A percentile compares a stretch with the other conserved stretches of the same genome.
Evolutionary conservation across 768 basidiomycete genomes (phyloP).

Genomic region (Mycena floridula): DNA sequence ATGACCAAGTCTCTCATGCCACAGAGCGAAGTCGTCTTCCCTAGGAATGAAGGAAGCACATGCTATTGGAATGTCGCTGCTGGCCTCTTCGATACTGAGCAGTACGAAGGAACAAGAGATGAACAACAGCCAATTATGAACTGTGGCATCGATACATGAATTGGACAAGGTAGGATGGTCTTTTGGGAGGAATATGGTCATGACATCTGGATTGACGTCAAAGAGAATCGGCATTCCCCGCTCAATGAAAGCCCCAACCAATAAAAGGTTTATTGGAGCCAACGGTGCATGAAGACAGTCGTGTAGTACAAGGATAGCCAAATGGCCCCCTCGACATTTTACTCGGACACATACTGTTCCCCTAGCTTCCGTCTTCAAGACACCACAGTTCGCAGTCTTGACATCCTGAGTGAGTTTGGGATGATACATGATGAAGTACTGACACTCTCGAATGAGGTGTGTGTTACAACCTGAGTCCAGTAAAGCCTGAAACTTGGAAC

Average conservation of each 20-base stretch:
- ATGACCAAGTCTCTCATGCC: background rate
- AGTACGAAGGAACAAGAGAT: background rate
- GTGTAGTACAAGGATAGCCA: constrained; percentile 3
- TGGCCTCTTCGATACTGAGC: background rate
- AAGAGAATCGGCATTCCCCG: no score
- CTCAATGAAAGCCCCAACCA: constrained; percentile 13
- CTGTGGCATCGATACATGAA: background rate
- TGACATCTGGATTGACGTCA: background rate
- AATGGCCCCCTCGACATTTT: background rate
- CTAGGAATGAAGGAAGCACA: background rate
- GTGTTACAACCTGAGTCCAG: background rate
- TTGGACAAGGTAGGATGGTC: background rate
- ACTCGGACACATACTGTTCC: background rate
- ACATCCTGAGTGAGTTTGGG: background rate
- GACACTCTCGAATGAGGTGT: background rate
- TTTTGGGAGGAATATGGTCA: background rate
- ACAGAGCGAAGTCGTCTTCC: background rate
- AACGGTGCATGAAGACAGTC: constrained; percentile 20
- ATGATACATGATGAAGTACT: background rate
- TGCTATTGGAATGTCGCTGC: background rate
- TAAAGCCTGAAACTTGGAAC: background rate
- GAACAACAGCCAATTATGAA: background rate
- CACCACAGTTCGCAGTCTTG: background rate
- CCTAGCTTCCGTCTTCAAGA: background rate
- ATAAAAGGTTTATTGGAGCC: constrained; percentile 17